Conservation (phyloP, 352 stramenopile species). For the Phytophthora meadii region DNA sequence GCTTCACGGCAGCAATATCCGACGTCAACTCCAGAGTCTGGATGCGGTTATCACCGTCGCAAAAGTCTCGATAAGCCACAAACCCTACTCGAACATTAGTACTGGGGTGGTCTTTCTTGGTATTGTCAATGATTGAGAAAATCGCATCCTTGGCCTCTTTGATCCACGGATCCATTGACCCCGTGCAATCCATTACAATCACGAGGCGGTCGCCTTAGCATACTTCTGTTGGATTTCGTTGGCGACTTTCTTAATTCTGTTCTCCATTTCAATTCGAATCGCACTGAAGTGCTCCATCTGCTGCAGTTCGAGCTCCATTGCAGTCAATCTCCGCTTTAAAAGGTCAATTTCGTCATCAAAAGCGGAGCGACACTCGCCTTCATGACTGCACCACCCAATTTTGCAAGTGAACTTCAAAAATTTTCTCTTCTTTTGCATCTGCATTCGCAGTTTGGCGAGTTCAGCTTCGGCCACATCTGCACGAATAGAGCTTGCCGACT, state of each 20-base stretch:
- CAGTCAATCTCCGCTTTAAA: conserved; percentile 6
- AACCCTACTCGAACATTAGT: conserved; percentile 44
- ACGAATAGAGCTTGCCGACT: conserved; percentile 15
- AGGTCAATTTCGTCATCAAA: conserved; percentile 1
- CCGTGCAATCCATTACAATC: conserved; percentile 57
- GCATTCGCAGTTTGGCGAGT: conserved; percentile 2
- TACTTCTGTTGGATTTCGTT: conserved; percentile 21
- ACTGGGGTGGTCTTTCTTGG: conserved; percentile 28
- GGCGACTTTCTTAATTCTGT: neutral
- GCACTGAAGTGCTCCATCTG: conserved; percentile 21
- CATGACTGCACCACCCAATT: conserved; percentile 22
- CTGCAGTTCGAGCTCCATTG: conserved; percentile 19
- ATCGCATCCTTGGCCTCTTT: conserved; percentile 34
- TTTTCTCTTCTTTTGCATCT: conserved; percentile 8
- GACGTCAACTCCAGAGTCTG: conserved; percentile 30
- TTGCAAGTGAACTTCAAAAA: conserved; percentile 16
- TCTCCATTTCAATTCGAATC: conserved; percentile 34
- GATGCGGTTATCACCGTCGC: conserved; percentile 32
- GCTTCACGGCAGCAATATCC: conserved; percentile 17
- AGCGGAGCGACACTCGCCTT: conserved; percentile 4
- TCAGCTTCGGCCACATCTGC: conserved; percentile 15
- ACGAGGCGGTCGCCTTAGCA: conserved; percentile 39
- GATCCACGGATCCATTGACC: conserved; percentile 49
- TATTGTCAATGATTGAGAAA: conserved; percentile 39
- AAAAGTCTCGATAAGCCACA: conserved; percentile 56